Evolutionary conservation across 768 basidiomycete species (phyloP).

Genomic region (Amylocystis lapponica): DNA sequence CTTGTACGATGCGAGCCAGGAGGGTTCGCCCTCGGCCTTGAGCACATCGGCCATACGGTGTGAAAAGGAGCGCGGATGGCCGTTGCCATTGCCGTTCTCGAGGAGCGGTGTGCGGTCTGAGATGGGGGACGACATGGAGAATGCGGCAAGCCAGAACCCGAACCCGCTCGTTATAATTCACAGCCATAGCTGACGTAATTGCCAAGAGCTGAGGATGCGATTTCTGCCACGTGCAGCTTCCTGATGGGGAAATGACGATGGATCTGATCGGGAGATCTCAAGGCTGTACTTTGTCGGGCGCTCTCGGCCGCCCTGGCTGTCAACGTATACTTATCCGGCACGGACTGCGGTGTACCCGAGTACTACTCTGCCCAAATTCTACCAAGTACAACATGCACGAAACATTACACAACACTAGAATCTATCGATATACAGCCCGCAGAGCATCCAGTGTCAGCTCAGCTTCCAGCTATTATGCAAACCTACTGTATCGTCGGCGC

Average conservation of each 20-base stretch:
- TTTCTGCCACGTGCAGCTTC: too few species aligned
- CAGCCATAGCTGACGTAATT: slow-evolving; percentile 4
- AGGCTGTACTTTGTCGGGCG: too few species aligned
- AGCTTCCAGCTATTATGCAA: slow-evolving; percentile 67
- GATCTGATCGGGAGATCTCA: too few species aligned
- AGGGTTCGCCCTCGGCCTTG: slow-evolving; percentile 59
- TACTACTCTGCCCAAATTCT: not conserved
- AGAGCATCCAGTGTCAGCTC: slow-evolving; percentile 13
- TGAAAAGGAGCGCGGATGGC: slow-evolving; percentile 20
- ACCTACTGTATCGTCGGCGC: slow-evolving; percentile 72
- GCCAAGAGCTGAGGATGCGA: too few species aligned
- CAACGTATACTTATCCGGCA: too few species aligned
- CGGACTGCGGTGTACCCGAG: too few species aligned
- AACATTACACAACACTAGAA: slow-evolving; percentile 1
- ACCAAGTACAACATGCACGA: not conserved
- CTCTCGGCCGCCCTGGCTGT: too few species aligned
- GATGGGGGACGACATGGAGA: slow-evolving; percentile 15
- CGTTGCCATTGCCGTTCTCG: slow-evolving; percentile 31
- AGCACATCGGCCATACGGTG: slow-evolving; percentile 35
- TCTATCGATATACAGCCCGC: not conserved
- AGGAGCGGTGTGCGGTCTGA: slow-evolving; percentile 47
- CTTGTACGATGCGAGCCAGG: slow-evolving; percentile 49
- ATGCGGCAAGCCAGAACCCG: not conserved
- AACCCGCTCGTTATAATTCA: slow-evolving; percentile 4
- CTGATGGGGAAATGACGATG: too few species aligned